Conservation (phyloP, 2,329 filamentous ascomycete species). For the Neopestalotiopsis sp. region DNA sequence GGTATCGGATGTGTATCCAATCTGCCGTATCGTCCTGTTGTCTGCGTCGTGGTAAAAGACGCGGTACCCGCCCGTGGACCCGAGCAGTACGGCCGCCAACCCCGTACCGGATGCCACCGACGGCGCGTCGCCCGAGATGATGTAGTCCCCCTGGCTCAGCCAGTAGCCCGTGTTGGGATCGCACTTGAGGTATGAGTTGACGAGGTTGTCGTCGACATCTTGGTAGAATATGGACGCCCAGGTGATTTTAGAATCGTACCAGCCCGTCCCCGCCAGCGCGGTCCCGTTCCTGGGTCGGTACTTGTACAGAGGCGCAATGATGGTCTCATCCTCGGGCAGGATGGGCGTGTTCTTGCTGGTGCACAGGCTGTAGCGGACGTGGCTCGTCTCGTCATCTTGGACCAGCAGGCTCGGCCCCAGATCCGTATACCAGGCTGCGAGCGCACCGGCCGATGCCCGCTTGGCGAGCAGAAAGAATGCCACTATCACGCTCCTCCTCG, state of each 20-base stretch:
- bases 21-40: constrained; percentile 36
- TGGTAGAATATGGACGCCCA: constrained; percentile 43
- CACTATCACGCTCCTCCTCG: not conserved
- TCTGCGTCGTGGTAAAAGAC: constrained; percentile 44
- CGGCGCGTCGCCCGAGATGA: constrained; percentile 34
- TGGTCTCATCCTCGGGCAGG: constrained; percentile 40
- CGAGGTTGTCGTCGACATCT: constrained; percentile 32
- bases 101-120: constrained; percentile 36
- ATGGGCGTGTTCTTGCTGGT: constrained; percentile 36
- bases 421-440: constrained; percentile 44
- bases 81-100: constrained; percentile 39
- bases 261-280: constrained; percentile 41
- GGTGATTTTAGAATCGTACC: constrained; percentile 34
- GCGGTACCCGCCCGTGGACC: constrained; percentile 39
- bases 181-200: constrained; percentile 41
- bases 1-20: constrained; percentile 35
- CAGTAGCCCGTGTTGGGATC: constrained; percentile 41
- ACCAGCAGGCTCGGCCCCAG: constrained; percentile 41
- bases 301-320: constrained; percentile 31
- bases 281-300: constrained; percentile 39
- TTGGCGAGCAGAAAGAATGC: constrained; percentile 30
- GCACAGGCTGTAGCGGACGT: constrained; percentile 42
- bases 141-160: constrained; percentile 34
- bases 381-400: constrained; percentile 41
- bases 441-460: constrained; percentile 30